Percentiles rank a stretch among this genome's conserved stretches.
These are phyloP conservation scores for Forsythia suspensa DNA, from an alignment of 257 asterid genomes.

Conservation along the genomic window DNA sequence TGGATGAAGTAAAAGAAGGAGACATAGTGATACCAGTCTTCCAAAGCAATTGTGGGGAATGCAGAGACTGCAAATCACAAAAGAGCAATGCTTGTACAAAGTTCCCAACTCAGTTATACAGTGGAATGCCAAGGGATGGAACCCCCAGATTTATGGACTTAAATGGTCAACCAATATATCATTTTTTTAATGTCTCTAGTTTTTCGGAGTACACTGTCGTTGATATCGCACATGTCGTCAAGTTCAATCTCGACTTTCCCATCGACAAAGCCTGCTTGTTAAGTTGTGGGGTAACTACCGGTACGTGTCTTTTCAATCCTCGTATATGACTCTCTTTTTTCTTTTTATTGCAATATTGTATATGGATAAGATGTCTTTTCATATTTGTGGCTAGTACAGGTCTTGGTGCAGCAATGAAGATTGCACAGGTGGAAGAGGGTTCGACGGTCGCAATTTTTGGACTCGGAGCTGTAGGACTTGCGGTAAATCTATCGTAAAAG, in stretches of 20 bases:
- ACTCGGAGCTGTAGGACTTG: constrained; percentile 45
- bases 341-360: not conserved
- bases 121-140: constrained; percentile 48
- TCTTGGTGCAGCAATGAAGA: constrained; percentile 41
- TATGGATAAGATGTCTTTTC: not conserved
- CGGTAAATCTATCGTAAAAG: constrained; percentile 21
- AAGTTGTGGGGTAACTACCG: constrained; percentile 43
- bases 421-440: constrained; percentile 43
- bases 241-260: constrained; percentile 30
- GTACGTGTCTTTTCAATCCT: not conserved
- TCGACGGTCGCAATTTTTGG: constrained; percentile 47
- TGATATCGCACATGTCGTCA: constrained; percentile 40
- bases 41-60: constrained; percentile 40
- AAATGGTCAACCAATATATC: constrained; percentile 33
- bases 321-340: not conserved
- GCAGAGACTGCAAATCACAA: constrained; percentile 36
- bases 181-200: constrained; percentile 31
- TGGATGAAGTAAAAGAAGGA: constrained; percentile 44
- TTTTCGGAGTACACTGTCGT: constrained; percentile 47
- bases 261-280: constrained; percentile 38
- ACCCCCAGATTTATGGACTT: constrained; percentile 32
- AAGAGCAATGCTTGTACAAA: constrained; percentile 38
- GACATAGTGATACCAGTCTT: constrained; percentile 40
- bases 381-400: constrained; percentile 21
- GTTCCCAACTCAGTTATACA: constrained; percentile 16